Evolutionary conservation across 345 rosid genomes (phyloP).

Genomic region (Camelina sativa): DNA sequence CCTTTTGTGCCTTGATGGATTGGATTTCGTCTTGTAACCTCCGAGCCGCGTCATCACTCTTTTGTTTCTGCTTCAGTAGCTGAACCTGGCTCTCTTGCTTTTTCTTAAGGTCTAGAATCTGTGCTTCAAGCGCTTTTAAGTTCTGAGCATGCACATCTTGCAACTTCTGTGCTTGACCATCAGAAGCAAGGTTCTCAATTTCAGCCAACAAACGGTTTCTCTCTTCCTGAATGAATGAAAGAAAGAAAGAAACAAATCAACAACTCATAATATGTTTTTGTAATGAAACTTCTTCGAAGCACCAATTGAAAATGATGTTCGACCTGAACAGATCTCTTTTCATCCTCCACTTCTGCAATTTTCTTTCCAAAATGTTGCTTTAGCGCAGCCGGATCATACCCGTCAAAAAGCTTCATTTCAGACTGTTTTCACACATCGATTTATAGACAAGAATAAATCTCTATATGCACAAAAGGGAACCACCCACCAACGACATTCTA

Average conservation of each 20-base stretch:
- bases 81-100: conserved; percentile 98
- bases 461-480: background rate
- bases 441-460: conserved; percentile 11
- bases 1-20: conserved; percentile 95
- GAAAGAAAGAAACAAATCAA: conserved; percentile 5
- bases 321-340: conserved; percentile 91
- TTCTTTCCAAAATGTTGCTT: conserved; percentile 98
- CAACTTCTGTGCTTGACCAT: conserved; percentile 85
- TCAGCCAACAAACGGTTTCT: conserved; percentile 83
- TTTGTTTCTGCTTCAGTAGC: conserved; percentile 92
- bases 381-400: conserved; percentile 67
- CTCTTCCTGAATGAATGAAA: conserved; percentile 68
- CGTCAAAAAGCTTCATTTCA: conserved; percentile 91
- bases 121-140: conserved; percentile 84
- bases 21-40: conserved; percentile 96
- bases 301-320: conserved; percentile 18
- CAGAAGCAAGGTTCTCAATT: conserved; percentile 86
- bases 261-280: conserved; percentile 9
- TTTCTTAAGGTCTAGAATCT: conserved; percentile 94
- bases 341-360: conserved; percentile 86
- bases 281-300: background rate
- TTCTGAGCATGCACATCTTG: conserved; percentile 86
- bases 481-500: background rate
- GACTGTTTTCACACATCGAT: conserved; percentile 55
- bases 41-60: conserved; percentile 92